Conservation (phyloP, 2,329 filamentous ascomycete species). For the Kalmusia sp. region DNA sequence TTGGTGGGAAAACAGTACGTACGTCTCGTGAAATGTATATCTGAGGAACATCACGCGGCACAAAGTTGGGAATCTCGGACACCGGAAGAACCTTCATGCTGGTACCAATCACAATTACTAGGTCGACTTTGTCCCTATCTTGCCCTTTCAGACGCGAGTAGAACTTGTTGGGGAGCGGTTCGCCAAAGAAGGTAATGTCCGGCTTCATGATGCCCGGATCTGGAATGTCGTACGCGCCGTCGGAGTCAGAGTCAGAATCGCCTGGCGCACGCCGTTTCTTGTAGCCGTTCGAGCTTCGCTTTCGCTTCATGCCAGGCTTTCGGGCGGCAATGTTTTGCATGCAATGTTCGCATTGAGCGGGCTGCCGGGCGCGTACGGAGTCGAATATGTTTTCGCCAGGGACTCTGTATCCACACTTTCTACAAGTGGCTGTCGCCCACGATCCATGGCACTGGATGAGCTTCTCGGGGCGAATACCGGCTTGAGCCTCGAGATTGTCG, state of each 20-base stretch:
- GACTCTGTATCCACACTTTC: slow-evolving; percentile 78
- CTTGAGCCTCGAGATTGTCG: slow-evolving; percentile 90
- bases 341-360: slow-evolving; percentile 81
- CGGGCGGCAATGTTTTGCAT: slow-evolving; percentile 60
- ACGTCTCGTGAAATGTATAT: slow-evolving; percentile 85
- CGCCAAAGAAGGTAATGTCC: slow-evolving; percentile 98
- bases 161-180: slow-evolving; percentile 85
- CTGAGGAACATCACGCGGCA: slow-evolving; percentile 82
- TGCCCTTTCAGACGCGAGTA: slow-evolving; percentile 79
- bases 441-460: slow-evolving; percentile 96
- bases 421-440: slow-evolving; percentile 89
- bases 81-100: slow-evolving; percentile 96
- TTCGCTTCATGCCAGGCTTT: slow-evolving; percentile 59
- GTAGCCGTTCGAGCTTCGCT: slow-evolving; percentile 57
- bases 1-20: slow-evolving; percentile 35
- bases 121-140: slow-evolving; percentile 80
- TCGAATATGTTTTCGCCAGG: slow-evolving; percentile 79
- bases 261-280: slow-evolving; percentile 59
- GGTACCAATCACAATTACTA: slow-evolving; percentile 95
- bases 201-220: slow-evolving; percentile 87
- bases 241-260: slow-evolving; percentile 58
- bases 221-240: slow-evolving; percentile 70
- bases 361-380: slow-evolving; percentile 76
- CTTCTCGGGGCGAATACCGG: slow-evolving; percentile 80
- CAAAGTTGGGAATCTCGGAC: slow-evolving; percentile 83